Base-by-base conservation (phyloP, 2,329 filamentous ascomycete genomes). In the Exophiala oligosperma region DNA sequence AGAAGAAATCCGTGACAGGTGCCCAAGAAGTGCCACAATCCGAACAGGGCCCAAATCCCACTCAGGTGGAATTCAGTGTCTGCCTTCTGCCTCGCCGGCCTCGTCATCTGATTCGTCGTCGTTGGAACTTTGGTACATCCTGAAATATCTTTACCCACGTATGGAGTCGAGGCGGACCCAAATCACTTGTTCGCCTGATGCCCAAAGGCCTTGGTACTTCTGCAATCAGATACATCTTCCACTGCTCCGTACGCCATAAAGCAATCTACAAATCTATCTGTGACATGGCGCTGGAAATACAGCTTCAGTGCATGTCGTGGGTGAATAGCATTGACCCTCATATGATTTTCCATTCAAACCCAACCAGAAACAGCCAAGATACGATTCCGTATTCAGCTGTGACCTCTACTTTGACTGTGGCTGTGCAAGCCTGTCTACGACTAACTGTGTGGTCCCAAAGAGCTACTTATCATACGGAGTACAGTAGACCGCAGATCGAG, bases 141-240 rank as follows among this genome's bases (percentile, higher is more conserved):
- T 17, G 40, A 43, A 43, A 21, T 43, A 43, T 43, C 12, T 41
- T 41, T 21, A 41, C 12, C 12, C 38, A 7, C 17, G 12, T 17
- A 23, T 43, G 40, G 40, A 43, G 40, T 35, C 32, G 32, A 28
- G 8, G 32, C 4, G 32, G 32, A 35, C 40, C 48, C 28, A 17
- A 50, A 50, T 50, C 48, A 50, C 48, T 28, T 35, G 24, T 21
- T 50, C 21, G 48, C 48, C 48, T 37, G 23, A 21, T 37, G 28
- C 48, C 17, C 48, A 32, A 37, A 50, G 17, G 28, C n/a, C 48
- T 35, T 35, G 4, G 32, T 35, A 6, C 32, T 35, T 9, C 2
- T 35, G 32, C 32, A 9, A 9, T 9, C 32, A 35, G 32, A 35
- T 35, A 35, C 6, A 35, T 35, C 26, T 28, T 28, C 26, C 26